Percentiles rank a stretch among this genome's conserved stretches.
Evolutionary conservation across 768 basidiomycete species (phyloP).

Genomic region (Phanerochaete carnosa): DNA sequence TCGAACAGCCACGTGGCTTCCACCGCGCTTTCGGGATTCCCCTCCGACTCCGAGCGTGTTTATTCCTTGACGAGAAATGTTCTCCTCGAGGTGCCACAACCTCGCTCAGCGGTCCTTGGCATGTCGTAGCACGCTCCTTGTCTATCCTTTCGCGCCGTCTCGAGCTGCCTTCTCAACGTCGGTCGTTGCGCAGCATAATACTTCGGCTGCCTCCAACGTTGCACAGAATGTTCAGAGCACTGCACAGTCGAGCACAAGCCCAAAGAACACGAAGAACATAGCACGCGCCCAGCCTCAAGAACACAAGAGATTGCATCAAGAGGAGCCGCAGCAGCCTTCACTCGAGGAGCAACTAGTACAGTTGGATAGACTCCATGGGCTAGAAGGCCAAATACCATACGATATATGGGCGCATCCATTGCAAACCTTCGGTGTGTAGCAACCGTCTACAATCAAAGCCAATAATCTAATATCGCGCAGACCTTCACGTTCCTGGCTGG

Average conservation of each 20-base stretch:
- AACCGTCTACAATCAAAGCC: too few relatives aligned
- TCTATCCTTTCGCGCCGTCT: background rate
- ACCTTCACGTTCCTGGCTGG: constrained; percentile 20
- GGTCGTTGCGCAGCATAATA: background rate
- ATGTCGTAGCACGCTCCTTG: constrained; percentile 1
- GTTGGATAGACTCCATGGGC: constrained; percentile 8
- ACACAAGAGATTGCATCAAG: background rate
- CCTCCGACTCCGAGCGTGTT: constrained; percentile 2
- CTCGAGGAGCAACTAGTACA: constrained; percentile 11
- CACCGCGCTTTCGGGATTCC: background rate
- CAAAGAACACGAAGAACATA: background rate
- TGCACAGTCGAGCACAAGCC: background rate
- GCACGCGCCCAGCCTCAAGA: background rate
- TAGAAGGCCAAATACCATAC: constrained; percentile 5
- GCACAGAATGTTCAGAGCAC: background rate
- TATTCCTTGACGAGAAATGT: constrained; percentile 7
- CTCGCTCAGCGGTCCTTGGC: background rate
- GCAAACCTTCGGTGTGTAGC: constrained; percentile 10
- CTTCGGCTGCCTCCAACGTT: background rate
- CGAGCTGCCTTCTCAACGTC: constrained; percentile 1
- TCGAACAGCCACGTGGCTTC: constrained; percentile 12
- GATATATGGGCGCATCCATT: constrained; percentile 16
- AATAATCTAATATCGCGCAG: constrained; percentile 5
- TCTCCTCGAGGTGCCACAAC: constrained; percentile 1
- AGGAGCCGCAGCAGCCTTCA: background rate